A percentile compares a stretch with the other conserved stretches of the same genome.
These are phyloP conservation scores for Backusella tuberculispora DNA, from an alignment of 192 early-diverging fungal genomes.

Conservation along the genomic window DNA sequence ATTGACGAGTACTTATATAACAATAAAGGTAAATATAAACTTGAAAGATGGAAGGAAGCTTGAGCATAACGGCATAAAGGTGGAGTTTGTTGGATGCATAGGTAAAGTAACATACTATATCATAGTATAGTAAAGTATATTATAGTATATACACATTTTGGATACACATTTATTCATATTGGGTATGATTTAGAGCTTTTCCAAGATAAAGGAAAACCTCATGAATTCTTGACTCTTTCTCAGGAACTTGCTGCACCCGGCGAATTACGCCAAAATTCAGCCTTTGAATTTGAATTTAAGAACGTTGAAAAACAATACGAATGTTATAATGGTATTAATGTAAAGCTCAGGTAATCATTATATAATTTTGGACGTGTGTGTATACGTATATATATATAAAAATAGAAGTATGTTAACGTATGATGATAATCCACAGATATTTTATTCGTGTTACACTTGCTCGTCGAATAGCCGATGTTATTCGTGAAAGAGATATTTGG, in stretches of 20 bases:
- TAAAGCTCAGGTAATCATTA: constrained; percentile 69
- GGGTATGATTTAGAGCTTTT: constrained; percentile 72
- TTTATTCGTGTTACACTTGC: constrained; percentile 93
- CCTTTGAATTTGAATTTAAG: constrained; percentile 97
- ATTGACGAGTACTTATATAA: neutral
- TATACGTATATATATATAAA: neutral
- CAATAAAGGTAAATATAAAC: constrained; percentile 59
- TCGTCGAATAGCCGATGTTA: constrained; percentile 87
- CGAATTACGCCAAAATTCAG: constrained; percentile 78
- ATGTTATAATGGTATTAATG: constrained; percentile 97
- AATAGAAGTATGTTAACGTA: neutral
- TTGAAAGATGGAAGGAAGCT: constrained; percentile 87
- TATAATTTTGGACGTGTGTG: too few species aligned
- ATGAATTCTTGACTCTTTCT: constrained; percentile 90
- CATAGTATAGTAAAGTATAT: neutral
- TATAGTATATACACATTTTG: neutral
- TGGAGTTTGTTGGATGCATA: constrained; percentile 98
- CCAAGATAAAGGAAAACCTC: constrained; percentile 92
- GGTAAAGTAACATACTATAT: constrained; percentile 49
- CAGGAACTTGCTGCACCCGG: constrained; percentile 96
- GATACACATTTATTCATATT: neutral
- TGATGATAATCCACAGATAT: constrained; percentile 56
- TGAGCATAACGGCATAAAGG: constrained; percentile 98
- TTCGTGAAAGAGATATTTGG: constrained; percentile 95
- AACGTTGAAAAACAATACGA: constrained; percentile 99